Base-by-base conservation (phyloP, 148 eudicot genomes). In the Persicaria tinctoria region DNA sequence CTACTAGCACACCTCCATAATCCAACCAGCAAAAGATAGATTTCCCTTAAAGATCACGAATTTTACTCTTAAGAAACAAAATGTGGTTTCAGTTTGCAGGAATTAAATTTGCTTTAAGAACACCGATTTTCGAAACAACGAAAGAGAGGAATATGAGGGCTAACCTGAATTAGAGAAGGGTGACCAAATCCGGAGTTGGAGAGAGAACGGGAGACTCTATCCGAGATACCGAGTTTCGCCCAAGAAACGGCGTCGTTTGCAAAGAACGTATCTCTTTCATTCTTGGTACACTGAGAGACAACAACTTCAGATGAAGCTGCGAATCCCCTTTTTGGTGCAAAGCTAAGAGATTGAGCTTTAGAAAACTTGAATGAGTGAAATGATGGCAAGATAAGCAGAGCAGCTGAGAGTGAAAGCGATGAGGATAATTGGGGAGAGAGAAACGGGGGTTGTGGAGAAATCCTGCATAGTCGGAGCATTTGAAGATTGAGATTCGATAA, bases 131-230 rank as follows among this genome's bases (percentile, higher is more conserved):
- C 66, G 2, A 38, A 9, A 68, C 14, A 23, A 20, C 16, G 1
- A 27, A 51, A 74, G 77, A 16, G 14, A 14, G 3, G 4, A 1
- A 4, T 14, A 11, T 18, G 38, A 8, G 72, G 10, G 68, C 80
- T 46, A 38, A 89, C 98, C 97, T 91, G 97, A 82, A 91, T 82
- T 14, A 87, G 75, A 55, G 97, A 93, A 46, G 97, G 98, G 66
- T 84, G 76, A 16, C 76, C 51, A 50, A 93, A 88, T 11, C 93
- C 89, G 54, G 88, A 76, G 60, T 76, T 80, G 54, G 74, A 79
- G 48, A 93, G 90, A 51, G 95, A 82, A 10, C 18, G 74, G 49
- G 89, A 84, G 69, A 89, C 68, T 47, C 70, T 74, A 45, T 88
- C 85, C 17, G 93, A 86, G 4, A 94, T 83, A 38, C 98, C 97